Evolutionary conservation across 768 basidiomycete genomes (phyloP).

Genomic region (Tricholoma sp.): DNA sequence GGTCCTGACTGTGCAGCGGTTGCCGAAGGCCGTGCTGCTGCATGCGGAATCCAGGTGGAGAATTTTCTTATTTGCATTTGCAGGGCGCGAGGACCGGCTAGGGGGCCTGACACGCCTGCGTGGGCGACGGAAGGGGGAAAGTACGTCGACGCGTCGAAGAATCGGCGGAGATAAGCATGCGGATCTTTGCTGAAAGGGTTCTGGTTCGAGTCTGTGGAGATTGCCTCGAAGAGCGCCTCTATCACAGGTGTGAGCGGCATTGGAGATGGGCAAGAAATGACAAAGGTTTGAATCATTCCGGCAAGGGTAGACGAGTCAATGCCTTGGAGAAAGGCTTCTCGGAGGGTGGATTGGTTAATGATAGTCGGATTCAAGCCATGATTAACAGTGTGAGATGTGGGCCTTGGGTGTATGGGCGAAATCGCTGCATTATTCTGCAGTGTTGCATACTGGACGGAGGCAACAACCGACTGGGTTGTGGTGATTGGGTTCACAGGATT

Average conservation of each 20-base stretch:
- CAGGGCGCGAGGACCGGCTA: slow-evolving; percentile 52
- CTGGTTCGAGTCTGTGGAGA: slow-evolving; percentile 30
- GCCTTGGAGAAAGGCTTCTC: slow-evolving; percentile 44
- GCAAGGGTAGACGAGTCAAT: slow-evolving; percentile 46
- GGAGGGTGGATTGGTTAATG: slow-evolving; percentile 28
- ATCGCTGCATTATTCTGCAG: slow-evolving; percentile 31
- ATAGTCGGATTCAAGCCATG: slow-evolving; percentile 22
- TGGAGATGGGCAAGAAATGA: slow-evolving; percentile 41
- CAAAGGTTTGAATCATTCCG: slow-evolving; percentile 48
- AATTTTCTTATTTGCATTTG: slow-evolving; percentile 56
- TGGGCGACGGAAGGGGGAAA: slow-evolving; percentile 45
- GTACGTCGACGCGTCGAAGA: slow-evolving; percentile 46
- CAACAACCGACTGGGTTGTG: slow-evolving; percentile 24
- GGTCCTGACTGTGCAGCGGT: slow-evolving; percentile 8
- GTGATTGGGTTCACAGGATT: slow-evolving; percentile 30
- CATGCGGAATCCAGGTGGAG: slow-evolving; percentile 45
- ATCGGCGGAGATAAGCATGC: slow-evolving; percentile 41
- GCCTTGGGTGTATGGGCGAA: slow-evolving; percentile 15
- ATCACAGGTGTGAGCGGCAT: slow-evolving; percentile 48
- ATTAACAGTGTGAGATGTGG: slow-evolving; percentile 14
- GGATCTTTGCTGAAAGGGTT: slow-evolving; percentile 32
- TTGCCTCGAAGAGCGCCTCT: slow-evolving; percentile 51
- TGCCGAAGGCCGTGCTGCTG: slow-evolving; percentile 6
- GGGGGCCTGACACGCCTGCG: slow-evolving; percentile 49
- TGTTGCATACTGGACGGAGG: slow-evolving; percentile 37